Percentiles rank a stretch among this genome's conserved stretches.
Conservation (phyloP, 75 land plant genomes). For the Picea sitchensis region DNA sequence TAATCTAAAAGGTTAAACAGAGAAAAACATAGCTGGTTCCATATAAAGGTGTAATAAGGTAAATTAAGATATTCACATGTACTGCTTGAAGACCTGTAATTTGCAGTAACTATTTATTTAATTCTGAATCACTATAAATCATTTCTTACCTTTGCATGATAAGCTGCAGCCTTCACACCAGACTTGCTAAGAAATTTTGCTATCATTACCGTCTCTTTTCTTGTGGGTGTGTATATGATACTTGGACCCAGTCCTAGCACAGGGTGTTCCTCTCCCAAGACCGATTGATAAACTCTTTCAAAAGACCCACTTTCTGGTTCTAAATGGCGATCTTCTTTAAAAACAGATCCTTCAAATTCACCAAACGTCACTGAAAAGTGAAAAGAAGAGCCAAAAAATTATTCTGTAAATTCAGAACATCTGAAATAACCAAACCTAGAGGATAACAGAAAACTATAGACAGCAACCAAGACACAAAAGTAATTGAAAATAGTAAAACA, state of each 20-base stretch:
- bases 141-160: slow-evolving; percentile 71
- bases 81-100: not conserved
- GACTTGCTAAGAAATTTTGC: slow-evolving; percentile 49
- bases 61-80: no score
- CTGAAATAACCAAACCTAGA: not conserved
- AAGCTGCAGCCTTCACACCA: slow-evolving; percentile 83
- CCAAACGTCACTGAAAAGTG: slow-evolving; percentile 58
- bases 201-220: slow-evolving; percentile 63
- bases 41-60: no score
- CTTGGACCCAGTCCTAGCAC: slow-evolving; percentile 53
- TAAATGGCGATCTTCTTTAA: slow-evolving; percentile 5
- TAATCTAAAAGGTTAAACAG: no score
- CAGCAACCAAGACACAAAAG: no score
- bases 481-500: no score
- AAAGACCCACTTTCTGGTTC: slow-evolving; percentile 3
- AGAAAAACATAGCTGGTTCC: no score
- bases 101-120: not conserved
- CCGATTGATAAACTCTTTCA: slow-evolving; percentile 7
- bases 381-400: not conserved
- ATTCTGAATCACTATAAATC: not conserved
- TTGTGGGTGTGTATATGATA: slow-evolving; percentile 83
- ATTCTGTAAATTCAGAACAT: not conserved
- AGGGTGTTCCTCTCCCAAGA: slow-evolving; percentile 12
- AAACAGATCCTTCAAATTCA: slow-evolving; percentile 38
- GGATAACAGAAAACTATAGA: no score